phyloP scores from a whole-genome alignment of 164 flowering plant genomes.

The Dillenia turbinata region DNA sequence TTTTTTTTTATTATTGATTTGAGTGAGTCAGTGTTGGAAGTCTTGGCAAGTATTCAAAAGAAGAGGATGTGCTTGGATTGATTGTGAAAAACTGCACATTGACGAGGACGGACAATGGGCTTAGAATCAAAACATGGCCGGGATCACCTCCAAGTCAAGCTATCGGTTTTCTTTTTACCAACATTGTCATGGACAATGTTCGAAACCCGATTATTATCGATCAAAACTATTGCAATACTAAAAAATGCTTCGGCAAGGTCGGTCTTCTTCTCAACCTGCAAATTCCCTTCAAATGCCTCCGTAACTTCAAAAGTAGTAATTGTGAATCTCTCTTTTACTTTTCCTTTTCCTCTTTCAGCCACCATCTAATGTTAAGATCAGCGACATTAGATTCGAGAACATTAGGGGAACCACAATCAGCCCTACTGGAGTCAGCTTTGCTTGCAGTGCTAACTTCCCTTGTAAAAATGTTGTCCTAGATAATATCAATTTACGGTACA shows the following conservation, averaged over 20 bases:
- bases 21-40: slow-evolving; percentile 35
- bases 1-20: too few relatives aligned
- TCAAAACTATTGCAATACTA: slow-evolving; percentile 23
- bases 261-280: too few relatives aligned
- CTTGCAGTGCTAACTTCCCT: slow-evolving; percentile 39
- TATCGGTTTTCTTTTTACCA: slow-evolving; percentile 20
- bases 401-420: slow-evolving; percentile 38
- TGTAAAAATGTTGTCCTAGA: slow-evolving; percentile 25
- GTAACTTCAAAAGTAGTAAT: background rate
- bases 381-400: slow-evolving; percentile 32
- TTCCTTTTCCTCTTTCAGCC: slow-evolving; percentile 4
- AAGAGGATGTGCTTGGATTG: slow-evolving; percentile 33
- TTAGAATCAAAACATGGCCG: slow-evolving; percentile 50
- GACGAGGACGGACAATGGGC: slow-evolving; percentile 30
- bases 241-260: too few relatives aligned
- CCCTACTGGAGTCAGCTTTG: slow-evolving; percentile 18
- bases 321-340: background rate
- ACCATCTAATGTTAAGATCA: slow-evolving; percentile 46
- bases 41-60: slow-evolving; percentile 41
- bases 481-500: slow-evolving; percentile 29
- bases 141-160: slow-evolving; percentile 26
- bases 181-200: slow-evolving; percentile 41
- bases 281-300: too few relatives aligned
- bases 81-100: slow-evolving; percentile 31
- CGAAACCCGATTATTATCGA: slow-evolving; percentile 45